Conservation (phyloP, 192 early-diverging fungal species). For the Coemansia sp. region DNA sequence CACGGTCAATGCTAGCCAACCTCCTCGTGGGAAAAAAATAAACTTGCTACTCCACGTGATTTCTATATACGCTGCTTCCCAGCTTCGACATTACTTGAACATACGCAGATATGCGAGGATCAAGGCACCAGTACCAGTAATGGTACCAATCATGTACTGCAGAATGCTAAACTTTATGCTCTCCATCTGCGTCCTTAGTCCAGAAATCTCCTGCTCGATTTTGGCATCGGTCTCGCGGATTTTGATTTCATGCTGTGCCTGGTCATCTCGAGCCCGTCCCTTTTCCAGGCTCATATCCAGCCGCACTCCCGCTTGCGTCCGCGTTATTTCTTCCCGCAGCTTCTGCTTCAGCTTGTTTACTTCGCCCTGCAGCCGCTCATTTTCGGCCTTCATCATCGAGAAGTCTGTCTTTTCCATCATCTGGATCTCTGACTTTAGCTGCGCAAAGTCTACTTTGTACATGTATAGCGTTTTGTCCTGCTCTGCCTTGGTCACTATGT, state of each 20-base stretch:
- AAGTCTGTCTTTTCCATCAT: conserved; percentile 91
- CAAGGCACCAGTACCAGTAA: conserved; percentile 79
- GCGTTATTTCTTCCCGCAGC: conserved; percentile 76
- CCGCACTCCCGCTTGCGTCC: conserved; percentile 79
- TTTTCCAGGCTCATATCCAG: conserved; percentile 90
- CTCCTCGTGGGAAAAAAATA: no score
- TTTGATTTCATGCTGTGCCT: conserved; percentile 75
- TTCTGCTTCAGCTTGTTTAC: conserved; percentile 82
- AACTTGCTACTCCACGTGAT: no score
- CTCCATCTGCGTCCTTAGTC: conserved; percentile 80
- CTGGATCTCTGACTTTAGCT: conserved; percentile 82
- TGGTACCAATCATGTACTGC: conserved; percentile 80
- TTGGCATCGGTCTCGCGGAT: conserved; percentile 82
- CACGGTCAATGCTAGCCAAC: no score
- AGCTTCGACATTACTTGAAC: no score
- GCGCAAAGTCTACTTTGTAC: conserved; percentile 86
- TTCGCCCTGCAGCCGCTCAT: conserved; percentile 72
- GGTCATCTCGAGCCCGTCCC: conserved; percentile 81
- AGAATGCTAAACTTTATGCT: conserved; percentile 81
- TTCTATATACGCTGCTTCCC: no score
- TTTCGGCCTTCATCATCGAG: conserved; percentile 74
- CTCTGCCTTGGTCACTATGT: conserved; percentile 78
- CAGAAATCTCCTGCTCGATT: conserved; percentile 86
- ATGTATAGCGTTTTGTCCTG: conserved; percentile 81
- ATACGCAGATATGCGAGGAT: conserved; percentile 59